Conservation (phyloP, 805 yeast species). For the Pichia gijzeniarum region DNA sequence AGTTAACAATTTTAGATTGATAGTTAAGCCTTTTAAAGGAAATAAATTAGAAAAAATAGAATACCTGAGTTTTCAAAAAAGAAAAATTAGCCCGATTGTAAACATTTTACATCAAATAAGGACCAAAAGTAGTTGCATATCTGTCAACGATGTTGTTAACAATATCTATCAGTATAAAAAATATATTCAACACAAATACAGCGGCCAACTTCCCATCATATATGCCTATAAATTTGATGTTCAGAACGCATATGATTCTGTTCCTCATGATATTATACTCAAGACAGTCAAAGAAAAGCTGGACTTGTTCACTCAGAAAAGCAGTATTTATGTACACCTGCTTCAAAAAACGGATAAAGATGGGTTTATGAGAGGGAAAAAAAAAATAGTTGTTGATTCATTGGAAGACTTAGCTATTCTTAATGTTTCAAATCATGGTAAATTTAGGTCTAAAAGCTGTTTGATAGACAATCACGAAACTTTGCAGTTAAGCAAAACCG, state of each 20-base stretch:
- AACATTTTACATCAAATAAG: slow-evolving; percentile 23
- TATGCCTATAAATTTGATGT: slow-evolving; percentile 69
- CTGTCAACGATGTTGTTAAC: slow-evolving; percentile 41
- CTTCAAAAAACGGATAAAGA: slow-evolving; percentile 5
- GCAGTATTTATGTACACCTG: slow-evolving; percentile 12
- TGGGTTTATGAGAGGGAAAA: slow-evolving; percentile 1
- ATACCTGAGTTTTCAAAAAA: slow-evolving; percentile 31
- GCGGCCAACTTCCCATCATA: slow-evolving; percentile 30
- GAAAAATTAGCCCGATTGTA: slow-evolving; percentile 40
- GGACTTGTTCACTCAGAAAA: slow-evolving; percentile 16
- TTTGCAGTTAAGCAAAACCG: slow-evolving; percentile 32
- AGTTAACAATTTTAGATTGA: slow-evolving; percentile 48
- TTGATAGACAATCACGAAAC: slow-evolving; percentile 14
- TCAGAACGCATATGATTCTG: slow-evolving; percentile 66
- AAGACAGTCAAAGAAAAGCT: slow-evolving; percentile 15
- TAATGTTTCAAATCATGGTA: background rate
- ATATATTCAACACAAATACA: slow-evolving; percentile 15
- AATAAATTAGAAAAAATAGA: slow-evolving; percentile 29
- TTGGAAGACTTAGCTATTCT: background rate
- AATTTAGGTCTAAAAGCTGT: slow-evolving; percentile 9
- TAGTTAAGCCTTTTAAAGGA: slow-evolving; percentile 47
- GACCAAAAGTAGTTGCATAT: slow-evolving; percentile 15
- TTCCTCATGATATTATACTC: slow-evolving; percentile 40
- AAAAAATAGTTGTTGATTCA: background rate
- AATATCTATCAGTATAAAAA: slow-evolving; percentile 34